phyloP scores from a whole-genome alignment of 2,329 filamentous ascomycete genomes.

The Epichloe uncinata region DNA sequence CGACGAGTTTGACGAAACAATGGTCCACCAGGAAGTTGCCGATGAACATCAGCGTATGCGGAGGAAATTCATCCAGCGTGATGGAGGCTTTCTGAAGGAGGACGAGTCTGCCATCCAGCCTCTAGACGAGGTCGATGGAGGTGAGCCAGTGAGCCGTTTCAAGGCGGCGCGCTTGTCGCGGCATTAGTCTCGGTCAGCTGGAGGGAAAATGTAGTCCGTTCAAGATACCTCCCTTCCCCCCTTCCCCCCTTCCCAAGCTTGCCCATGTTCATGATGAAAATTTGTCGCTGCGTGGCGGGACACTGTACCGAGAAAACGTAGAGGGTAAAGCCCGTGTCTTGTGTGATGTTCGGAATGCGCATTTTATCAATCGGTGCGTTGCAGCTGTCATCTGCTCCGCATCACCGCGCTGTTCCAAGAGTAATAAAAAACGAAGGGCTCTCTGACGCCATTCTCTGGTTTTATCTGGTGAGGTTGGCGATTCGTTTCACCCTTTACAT shows the following conservation, averaged over 20 bases:
- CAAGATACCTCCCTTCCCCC: neutral
- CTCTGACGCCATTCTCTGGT: conserved; percentile 40
- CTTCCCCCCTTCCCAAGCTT: too few species aligned
- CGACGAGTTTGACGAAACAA: conserved; percentile 54
- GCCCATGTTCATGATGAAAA: neutral
- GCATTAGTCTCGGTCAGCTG: conserved; percentile 21
- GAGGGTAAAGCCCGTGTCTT: conserved; percentile 3
- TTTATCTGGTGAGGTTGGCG: conserved; percentile 33
- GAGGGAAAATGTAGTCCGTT: conserved; percentile 1
- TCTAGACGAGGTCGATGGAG: conserved; percentile 53
- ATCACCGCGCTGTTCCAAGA: conserved; percentile 45
- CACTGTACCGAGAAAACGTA: neutral
- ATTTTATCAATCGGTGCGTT: conserved; percentile 37
- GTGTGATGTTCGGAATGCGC: conserved; percentile 14
- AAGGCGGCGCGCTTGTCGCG: conserved; percentile 53
- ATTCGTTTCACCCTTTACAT: conserved; percentile 55
- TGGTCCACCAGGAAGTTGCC: conserved; percentile 65
- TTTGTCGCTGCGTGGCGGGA: neutral
- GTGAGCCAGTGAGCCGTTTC: conserved; percentile 57
- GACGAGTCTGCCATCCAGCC: conserved; percentile 54
- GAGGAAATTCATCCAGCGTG: conserved; percentile 67
- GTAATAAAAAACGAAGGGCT: conserved; percentile 33
- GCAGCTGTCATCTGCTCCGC: conserved; percentile 42
- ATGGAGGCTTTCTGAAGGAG: conserved; percentile 69
- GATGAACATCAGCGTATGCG: conserved; percentile 72